phyloP scores from a whole-genome alignment of 768 basidiomycete species.

The Plicaturopsis crispa region DNA sequence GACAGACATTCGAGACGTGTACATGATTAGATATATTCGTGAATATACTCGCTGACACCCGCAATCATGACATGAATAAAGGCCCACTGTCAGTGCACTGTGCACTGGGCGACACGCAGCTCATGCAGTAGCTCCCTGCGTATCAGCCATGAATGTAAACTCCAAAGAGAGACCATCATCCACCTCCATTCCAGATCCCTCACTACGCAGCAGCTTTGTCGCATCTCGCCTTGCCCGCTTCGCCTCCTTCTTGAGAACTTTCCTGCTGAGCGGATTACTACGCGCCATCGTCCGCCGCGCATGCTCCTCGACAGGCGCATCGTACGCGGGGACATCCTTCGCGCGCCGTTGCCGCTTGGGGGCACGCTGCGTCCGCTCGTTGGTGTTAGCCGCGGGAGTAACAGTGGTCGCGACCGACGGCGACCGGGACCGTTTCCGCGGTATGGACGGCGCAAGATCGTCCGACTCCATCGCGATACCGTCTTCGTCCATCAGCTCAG shows the following conservation, averaged over 20 bases:
- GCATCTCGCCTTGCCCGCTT: slow-evolving; percentile 54
- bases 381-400: slow-evolving; percentile 3
- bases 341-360: slow-evolving; percentile 57
- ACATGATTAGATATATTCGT: no score
- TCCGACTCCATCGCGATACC: slow-evolving; percentile 22
- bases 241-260: slow-evolving; percentile 53
- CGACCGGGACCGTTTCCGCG: slow-evolving; percentile 23
- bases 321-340: slow-evolving; percentile 46
- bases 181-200: slow-evolving; percentile 34
- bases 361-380: slow-evolving; percentile 5
- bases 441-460: slow-evolving; percentile 15
- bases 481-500: slow-evolving; percentile 32
- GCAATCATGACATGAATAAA: no score
- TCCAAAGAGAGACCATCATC: slow-evolving; percentile 31
- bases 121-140: neutral
- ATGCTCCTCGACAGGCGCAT: slow-evolving; percentile 40
- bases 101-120: no score
- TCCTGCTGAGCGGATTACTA: slow-evolving; percentile 55
- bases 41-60: no score
- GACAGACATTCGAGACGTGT: no score
- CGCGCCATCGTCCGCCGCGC: slow-evolving; percentile 37
- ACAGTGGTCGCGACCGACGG: slow-evolving; percentile 10
- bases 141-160: slow-evolving; percentile 39
- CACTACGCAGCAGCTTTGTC: slow-evolving; percentile 16
- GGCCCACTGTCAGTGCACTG: no score